phyloP scores from a whole-genome alignment of 495 filamentous ascomycete genomes.

The Pseudevernia furfuracea region DNA sequence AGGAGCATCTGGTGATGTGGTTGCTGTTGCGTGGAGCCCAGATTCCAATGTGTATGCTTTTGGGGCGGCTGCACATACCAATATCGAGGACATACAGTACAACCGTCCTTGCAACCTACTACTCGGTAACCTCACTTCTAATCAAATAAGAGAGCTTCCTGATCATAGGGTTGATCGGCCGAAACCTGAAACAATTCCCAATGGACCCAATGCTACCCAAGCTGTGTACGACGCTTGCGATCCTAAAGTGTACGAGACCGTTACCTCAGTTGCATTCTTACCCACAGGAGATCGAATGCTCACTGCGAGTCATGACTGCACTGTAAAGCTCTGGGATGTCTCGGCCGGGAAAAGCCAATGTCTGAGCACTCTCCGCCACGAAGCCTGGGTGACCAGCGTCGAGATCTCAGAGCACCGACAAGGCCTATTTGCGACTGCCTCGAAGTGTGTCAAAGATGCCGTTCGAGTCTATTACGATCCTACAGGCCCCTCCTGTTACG shows the following conservation, averaged over 20 bases:
- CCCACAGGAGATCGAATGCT: conserved; percentile 49
- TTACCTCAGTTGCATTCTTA: conserved; percentile 69
- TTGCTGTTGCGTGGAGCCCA: conserved; percentile 42
- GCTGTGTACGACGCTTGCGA: conserved; percentile 58
- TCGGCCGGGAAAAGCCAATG: conserved; percentile 31
- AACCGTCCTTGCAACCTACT: conserved; percentile 73
- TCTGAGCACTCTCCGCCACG: conserved; percentile 52
- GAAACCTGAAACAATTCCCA: conserved; percentile 37
- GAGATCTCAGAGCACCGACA: conserved; percentile 42
- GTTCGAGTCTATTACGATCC: conserved; percentile 31
- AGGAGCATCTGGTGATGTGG: conserved; percentile 46
- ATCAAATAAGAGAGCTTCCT: conserved; percentile 54
- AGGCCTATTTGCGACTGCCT: conserved; percentile 46
- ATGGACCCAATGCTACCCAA: conserved; percentile 43
- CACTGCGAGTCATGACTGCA: conserved; percentile 74
- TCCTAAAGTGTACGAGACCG: conserved; percentile 65
- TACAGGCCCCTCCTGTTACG: conserved; percentile 26
- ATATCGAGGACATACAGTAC: conserved; percentile 73
- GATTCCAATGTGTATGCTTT: conserved; percentile 43
- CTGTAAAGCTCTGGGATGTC: conserved; percentile 68
- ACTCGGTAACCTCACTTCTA: conserved; percentile 52
- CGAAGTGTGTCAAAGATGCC: conserved; percentile 28
- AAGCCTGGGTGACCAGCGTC: conserved; percentile 64
- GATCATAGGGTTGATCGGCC: conserved; percentile 60
- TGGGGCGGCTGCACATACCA: conserved; percentile 67